phyloP scores from a whole-genome alignment of 2,329 filamentous ascomycete species.

The Phialocephala subalpina region DNA sequence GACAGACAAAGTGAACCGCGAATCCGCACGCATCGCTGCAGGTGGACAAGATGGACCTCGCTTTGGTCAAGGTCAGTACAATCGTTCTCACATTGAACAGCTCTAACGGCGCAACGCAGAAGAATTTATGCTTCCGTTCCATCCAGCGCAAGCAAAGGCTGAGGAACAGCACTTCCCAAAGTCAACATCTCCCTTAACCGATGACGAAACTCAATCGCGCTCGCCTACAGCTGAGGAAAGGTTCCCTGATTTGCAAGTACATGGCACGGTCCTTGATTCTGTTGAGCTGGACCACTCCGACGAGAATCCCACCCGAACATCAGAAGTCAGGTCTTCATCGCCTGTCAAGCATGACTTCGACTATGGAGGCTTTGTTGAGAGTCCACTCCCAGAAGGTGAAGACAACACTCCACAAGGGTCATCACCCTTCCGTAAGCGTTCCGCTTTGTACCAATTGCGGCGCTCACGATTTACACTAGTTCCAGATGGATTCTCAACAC shows the following conservation, averaged over 20 bases:
- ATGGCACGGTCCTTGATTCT: neutral
- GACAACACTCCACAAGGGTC: conserved; percentile 22
- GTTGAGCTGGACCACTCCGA: conserved; percentile 6
- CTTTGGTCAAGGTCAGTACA: neutral
- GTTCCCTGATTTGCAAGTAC: neutral
- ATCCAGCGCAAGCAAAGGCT: neutral
- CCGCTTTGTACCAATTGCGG: neutral
- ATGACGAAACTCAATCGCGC: neutral
- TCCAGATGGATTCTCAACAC: conserved; percentile 41
- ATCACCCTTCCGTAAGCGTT: conserved; percentile 33
- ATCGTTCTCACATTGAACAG: neutral
- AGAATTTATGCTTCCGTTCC: neutral
- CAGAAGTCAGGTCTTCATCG: conserved; percentile 8
- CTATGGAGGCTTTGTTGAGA: conserved; percentile 41
- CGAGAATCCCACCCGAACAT: conserved; percentile 10
- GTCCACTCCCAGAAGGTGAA: conserved; percentile 19
- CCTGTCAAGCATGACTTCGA: conserved; percentile 39
- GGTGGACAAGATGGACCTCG: conserved; percentile 3
- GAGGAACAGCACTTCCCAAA: neutral
- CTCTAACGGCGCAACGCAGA: neutral
- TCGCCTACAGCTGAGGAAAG: neutral
- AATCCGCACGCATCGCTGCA: conserved; percentile 20
- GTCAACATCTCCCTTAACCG: neutral
- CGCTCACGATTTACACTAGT: conserved; percentile 28
- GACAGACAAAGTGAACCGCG: conserved; percentile 14